Base-by-base conservation (phyloP, 495 filamentous ascomycete species). In the Cercophora scortea region DNA sequence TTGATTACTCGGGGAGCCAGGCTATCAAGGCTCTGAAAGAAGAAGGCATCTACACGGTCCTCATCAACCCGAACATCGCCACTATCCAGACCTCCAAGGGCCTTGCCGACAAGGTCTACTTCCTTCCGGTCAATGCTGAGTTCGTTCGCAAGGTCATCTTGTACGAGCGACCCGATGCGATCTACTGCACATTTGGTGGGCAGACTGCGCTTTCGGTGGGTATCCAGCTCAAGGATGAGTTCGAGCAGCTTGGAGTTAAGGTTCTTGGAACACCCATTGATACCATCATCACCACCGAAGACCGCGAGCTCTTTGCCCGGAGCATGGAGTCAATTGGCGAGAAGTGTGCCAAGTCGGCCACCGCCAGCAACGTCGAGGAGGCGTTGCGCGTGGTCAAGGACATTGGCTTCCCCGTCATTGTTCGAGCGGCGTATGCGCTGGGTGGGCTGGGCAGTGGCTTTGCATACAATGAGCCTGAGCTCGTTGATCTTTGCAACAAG, bases 1-100 rank as follows among this genome's bases (percentile, higher is more conserved):
- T 97, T 60, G 91, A 96, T 69, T 96, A 97, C 71, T 96, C 92
- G n/a, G 92, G 91, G 67, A 87, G 82, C 65, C 81, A 94, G 68
- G 92, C 92, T 32, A 88, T 97, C 61, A 97, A 97, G 76, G 92
- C 92, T 15, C 73, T 98, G 51, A 98, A 96, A 71, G 92, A 96
- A 70, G 92, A 94, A 58, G 87, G 88, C 54, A 90, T 98, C 55
- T 84, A 89, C 59, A 95, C 93, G 3, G 84, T 98, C 53, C 82
- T 98, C 50, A 91, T 98, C 74, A 98, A 98, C 71, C 93, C 92
- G 44, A 98, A 98, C 68, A 98, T 98, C 60, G 92, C 92, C 38
- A 98, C 92, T 32, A 98, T 98, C 61, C 92, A 98, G 70, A 98
- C 92, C 36, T 92, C 95, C 19, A 94, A 96, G 74, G 95, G 95